A percentile compares a stretch with the other conserved stretches of the same genome.
Conservation (phyloP, 2,329 filamentous ascomycete species). For the Fusarium buxicola region DNA sequence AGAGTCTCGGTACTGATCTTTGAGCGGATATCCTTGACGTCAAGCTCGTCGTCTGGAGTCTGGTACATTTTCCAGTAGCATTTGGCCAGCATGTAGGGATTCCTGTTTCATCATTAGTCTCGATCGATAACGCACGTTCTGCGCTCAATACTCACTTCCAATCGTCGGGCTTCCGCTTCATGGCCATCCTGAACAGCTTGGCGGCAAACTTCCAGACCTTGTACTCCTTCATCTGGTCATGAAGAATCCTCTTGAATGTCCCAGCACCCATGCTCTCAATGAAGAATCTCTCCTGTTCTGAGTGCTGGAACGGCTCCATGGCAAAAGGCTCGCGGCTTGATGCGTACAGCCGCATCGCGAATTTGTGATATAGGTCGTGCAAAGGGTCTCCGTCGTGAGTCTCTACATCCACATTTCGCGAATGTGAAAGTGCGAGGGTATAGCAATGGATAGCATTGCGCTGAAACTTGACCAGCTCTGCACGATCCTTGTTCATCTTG, state of each 20-base stretch:
- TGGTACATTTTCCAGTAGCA: conserved; percentile 74
- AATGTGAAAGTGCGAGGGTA: conserved; percentile 69
- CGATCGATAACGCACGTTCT: neutral
- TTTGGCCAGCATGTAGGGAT: conserved; percentile 70
- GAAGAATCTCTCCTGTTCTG: conserved; percentile 68
- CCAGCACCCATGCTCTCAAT: conserved; percentile 63
- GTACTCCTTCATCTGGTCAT: conserved; percentile 68
- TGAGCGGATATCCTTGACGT: conserved; percentile 54
- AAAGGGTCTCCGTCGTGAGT: conserved; percentile 63
- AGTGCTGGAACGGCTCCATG: conserved; percentile 70
- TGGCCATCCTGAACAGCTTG: conserved; percentile 66
- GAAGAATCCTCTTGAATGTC: conserved; percentile 64
- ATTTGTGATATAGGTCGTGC: conserved; percentile 70
- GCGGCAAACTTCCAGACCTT: conserved; percentile 72
- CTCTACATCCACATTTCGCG: conserved; percentile 57
- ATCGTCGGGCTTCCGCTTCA: conserved; percentile 64
- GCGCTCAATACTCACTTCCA: conserved; percentile 63
- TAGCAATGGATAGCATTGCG: conserved; percentile 87
- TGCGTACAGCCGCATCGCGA: conserved; percentile 71
- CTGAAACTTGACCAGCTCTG: conserved; percentile 80
- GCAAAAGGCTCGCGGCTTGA: conserved; percentile 72
- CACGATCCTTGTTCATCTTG: conserved; percentile 86
- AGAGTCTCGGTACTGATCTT: conserved; percentile 53
- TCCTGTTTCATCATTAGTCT: conserved; percentile 54
- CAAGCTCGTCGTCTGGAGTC: conserved; percentile 58